Base-by-base conservation (phyloP, 192 early-diverging fungal genomes). In the Borealophlyctis nickersoniae region DNA sequence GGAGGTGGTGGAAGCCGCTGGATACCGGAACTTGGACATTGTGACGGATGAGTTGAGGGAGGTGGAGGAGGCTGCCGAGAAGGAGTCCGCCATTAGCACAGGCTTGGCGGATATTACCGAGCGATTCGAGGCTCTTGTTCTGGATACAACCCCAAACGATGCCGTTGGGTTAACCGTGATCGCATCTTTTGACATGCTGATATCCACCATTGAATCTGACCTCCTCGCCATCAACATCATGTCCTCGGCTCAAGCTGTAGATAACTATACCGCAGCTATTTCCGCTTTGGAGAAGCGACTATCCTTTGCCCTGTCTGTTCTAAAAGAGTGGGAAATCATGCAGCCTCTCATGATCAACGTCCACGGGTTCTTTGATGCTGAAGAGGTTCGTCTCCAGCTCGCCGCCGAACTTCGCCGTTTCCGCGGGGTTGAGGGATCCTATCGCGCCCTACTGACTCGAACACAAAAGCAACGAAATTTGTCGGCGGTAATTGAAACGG, bases 291-390 rank as follows among this genome's bases (percentile, higher is more conserved):
- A 67, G 29, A 0, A 23, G 0, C 28, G 65, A 14, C 52, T 67
- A 13, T 34, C 35, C 27, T 9, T 2, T 1, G 65, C 65, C 23
- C 9, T 33, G 7, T 36, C 4, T 22, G 31, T 56, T 27, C 62
- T 67, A 16, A 68, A 23, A 16, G 33, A 67, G 26, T 67, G 65
- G 65, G 60, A n/a, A 23, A 68, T 11, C 14, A 36, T 61, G 29
- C 65, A 67, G 30, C 65, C 65, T 11, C 60, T 67, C n/a, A 48
- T 67, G 16, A n/a, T 67, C 56, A 65, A n/a, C 26, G 36, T 36
- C 1, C 61, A 64, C 32, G 9, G 27, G 7, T 67, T 67, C 61
- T 67, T 67, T 28, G 36, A 36, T 14, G 22, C 65, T 1, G 58
- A 63, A 16, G 63, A 67, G 32, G 65, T 67, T 9, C 36, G 50